A percentile compares a stretch with the other conserved stretches of the same genome.
Evolutionary conservation across 371 early-diverging fungal species (phyloP).

Genomic region (Saksenaea oblongispora): DNA sequence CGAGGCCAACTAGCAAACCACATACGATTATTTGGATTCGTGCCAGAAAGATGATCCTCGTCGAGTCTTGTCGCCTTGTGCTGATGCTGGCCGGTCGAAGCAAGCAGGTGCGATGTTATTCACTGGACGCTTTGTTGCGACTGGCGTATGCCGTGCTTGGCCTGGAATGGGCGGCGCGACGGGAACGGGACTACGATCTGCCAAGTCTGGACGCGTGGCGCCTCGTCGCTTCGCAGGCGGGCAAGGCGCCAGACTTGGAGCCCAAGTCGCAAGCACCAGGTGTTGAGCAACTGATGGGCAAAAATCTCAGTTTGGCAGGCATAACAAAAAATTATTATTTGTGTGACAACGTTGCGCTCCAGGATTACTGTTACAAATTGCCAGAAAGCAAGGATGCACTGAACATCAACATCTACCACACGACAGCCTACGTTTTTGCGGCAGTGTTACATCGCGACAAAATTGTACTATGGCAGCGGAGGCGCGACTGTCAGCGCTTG

Average conservation of each 20-base stretch:
- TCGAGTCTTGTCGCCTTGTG: constrained; percentile 32
- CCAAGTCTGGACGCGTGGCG: constrained; percentile 25
- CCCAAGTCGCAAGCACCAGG: neutral
- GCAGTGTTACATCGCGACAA: constrained; percentile 37
- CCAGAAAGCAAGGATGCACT: constrained; percentile 39
- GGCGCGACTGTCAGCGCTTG: constrained; percentile 16
- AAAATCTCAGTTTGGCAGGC: constrained; percentile 12
- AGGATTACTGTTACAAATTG: constrained; percentile 43
- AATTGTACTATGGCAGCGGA: constrained; percentile 43
- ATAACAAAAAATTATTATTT: constrained; percentile 24
- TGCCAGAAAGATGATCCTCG: constrained; percentile 29
- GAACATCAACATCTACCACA: constrained; percentile 34
- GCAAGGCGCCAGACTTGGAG: constrained; percentile 13
- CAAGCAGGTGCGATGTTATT: constrained; percentile 48
- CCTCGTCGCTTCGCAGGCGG: constrained; percentile 18
- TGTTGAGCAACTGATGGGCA: neutral
- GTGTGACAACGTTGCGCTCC: constrained; percentile 22
- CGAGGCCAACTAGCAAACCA: constrained; percentile 8
- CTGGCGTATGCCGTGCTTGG: constrained; percentile 29
- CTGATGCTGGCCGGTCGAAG: constrained; percentile 38
- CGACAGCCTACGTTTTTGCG: constrained; percentile 36
- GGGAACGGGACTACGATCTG: constrained; percentile 17
- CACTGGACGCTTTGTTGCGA: constrained; percentile 32
- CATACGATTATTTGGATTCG: constrained; percentile 34
- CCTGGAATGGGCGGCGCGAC: constrained; percentile 28